phyloP scores from a whole-genome alignment of 2,329 filamentous ascomycete genomes.

The Pseudogymnoascus sp. region DNA sequence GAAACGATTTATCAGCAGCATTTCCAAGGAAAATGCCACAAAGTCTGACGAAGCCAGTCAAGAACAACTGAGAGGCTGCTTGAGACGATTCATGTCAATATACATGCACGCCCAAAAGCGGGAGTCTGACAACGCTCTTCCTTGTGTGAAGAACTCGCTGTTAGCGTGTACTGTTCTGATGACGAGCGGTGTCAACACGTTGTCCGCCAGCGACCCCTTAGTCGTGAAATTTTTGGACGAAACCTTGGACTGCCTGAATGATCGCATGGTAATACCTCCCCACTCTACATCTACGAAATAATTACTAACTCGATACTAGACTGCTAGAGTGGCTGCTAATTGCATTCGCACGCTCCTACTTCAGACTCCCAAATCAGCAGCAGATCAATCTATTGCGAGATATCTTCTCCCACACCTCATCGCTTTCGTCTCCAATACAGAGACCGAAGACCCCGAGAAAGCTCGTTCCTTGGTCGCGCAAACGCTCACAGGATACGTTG shows the following conservation, averaged over 20 bases:
- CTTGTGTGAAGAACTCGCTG: slow-evolving; percentile 88
- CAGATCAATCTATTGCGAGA: slow-evolving; percentile 66
- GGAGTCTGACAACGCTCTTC: slow-evolving; percentile 65
- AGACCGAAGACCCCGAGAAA: slow-evolving; percentile 71
- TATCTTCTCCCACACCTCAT: slow-evolving; percentile 69
- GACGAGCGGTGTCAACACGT: slow-evolving; percentile 65
- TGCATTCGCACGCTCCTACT: slow-evolving; percentile 81
- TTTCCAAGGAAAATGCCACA: slow-evolving; percentile 44
- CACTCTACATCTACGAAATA: slow-evolving; percentile 16
- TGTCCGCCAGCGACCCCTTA: slow-evolving; percentile 67
- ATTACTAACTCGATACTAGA: slow-evolving; percentile 36
- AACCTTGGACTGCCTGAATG: slow-evolving; percentile 73
- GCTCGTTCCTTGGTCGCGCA: slow-evolving; percentile 64
- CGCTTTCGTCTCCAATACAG: slow-evolving; percentile 61
- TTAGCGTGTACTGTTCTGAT: slow-evolving; percentile 84
- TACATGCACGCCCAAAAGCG: slow-evolving; percentile 68
- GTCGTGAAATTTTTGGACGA: slow-evolving; percentile 70
- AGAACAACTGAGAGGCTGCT: slow-evolving; percentile 67
- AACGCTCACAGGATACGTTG: slow-evolving; percentile 66
- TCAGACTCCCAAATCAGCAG: slow-evolving; percentile 50
- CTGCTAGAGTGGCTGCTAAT: slow-evolving; percentile 80
- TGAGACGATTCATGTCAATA: slow-evolving; percentile 75
- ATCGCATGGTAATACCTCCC: slow-evolving; percentile 52
- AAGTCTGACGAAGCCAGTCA: slow-evolving; percentile 38
- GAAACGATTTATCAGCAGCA: slow-evolving; percentile 77